These are phyloP conservation scores for Plasmodium fragile DNA, from an alignment of 169 alveolate genomes.

Conservation along the genomic window DNA sequence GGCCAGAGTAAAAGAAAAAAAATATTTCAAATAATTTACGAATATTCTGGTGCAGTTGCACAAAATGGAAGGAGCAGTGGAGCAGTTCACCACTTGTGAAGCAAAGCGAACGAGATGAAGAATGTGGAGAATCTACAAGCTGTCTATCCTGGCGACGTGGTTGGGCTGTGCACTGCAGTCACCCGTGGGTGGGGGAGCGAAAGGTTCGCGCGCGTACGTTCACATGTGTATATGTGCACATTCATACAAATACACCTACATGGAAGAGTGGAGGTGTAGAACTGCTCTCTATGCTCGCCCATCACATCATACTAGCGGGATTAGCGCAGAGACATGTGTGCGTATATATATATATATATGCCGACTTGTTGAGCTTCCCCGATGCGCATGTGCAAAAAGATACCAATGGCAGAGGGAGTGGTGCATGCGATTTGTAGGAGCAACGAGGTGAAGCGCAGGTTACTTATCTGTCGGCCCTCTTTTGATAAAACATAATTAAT, in stretches of 20 bases:
- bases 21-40: slow-evolving; percentile 27
- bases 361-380: not conserved
- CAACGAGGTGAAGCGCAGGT: not conserved
- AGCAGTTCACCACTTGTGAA: not conserved
- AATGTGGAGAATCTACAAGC: not conserved
- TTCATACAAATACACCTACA: not conserved
- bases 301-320: not conserved
- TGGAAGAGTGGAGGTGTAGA: not conserved
- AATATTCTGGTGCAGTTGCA: not conserved
- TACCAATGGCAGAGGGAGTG: not conserved
- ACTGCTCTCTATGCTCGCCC: not conserved
- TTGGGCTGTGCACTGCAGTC: not conserved
- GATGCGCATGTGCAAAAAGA: not conserved
- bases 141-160: not conserved
- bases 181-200: not conserved
- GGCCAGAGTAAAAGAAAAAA: not conserved
- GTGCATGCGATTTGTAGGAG: not conserved
- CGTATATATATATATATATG: not conserved
- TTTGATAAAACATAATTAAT: not conserved
- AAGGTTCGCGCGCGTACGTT: not conserved
- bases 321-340: not conserved
- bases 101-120: not conserved
- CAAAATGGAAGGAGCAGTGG: not conserved
- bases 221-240: not conserved
- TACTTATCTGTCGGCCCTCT: not conserved